Evolutionary conservation across 177 flowering plant species (phyloP), one percentile per base, ranked within the genome.

Genomic region (Vitis hybrid): DNA sequence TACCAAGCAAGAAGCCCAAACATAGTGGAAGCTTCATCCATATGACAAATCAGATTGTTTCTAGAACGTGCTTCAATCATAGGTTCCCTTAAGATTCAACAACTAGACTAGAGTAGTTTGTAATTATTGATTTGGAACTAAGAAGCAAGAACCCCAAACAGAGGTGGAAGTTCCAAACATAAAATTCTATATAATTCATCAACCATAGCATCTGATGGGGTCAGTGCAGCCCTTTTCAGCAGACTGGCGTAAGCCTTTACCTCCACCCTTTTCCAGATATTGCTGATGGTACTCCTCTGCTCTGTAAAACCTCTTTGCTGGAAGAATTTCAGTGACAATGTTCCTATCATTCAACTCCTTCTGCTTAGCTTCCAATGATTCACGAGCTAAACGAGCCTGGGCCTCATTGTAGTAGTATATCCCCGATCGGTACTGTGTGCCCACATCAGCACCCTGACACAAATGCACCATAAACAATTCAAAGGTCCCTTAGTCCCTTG

Each of bases 271-370:
- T 71, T 84, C 92, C 50, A 90, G 73, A 71, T 91, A 90, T 64
- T 93, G 97, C 82, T 91, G 95, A 80, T 93, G 93, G 66, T 91
- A 89, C 67, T 91, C 93, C 73, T 91, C 97, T 15, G 95, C 97
- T 64, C 83, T 76, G 83, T 89, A 91, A 70, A 93, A 91, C 55
- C 73, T 82, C 80, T 89, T 90, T 0, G 90, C 98, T 0, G 93
- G 97, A 56, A 91, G 84, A 63, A 93, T 90, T 71, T 93, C 95
- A 0, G 97, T 88, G 62, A 90, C 90, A 52, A 91, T 84, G 79
- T 81, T 84, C 76, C 49, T 73, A 48, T 70, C 87, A 69, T 71
- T 72, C 70, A 81, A n/a, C 70, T 84, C 86, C 65, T 15, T 30
- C 77, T 91, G 91, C 82, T 85, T 85, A 10, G 74, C 81, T 69